A percentile compares a stretch with the other conserved stretches of the same genome.
These are phyloP conservation scores for Gnaphalium uliginosum DNA, from an alignment of 129 eudicot species.

Conservation along the genomic window DNA sequence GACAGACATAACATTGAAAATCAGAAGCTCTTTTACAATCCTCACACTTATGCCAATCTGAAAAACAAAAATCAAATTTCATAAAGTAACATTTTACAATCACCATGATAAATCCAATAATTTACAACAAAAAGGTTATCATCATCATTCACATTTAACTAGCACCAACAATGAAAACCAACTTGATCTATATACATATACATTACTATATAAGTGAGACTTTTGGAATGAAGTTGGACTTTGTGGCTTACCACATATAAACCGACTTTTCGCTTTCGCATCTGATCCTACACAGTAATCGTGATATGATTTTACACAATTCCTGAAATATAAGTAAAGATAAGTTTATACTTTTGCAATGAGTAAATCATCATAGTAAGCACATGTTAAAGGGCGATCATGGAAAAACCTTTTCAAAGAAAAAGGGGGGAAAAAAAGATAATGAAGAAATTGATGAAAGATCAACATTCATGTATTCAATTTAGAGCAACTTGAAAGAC, in stretches of 20 bases:
- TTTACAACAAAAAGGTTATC: not conserved
- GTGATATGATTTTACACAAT: constrained; percentile 81
- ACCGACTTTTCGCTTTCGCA: constrained; percentile 39
- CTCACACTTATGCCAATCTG: constrained; percentile 37
- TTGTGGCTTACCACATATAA: constrained; percentile 64
- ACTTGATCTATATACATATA: not conserved
- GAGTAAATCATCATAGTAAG: constrained; percentile 5
- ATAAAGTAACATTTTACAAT: not conserved
- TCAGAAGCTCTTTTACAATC: constrained; percentile 45
- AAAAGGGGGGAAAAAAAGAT: too few species aligned
- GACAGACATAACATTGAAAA: constrained; percentile 59
- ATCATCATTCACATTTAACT: not conserved
- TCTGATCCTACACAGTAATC: constrained; percentile 49
- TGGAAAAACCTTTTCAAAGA: not conserved
- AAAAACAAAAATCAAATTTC: not conserved
- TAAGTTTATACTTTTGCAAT: constrained; percentile 4
- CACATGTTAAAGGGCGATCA: constrained; percentile 7
- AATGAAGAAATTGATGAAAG: too few species aligned
- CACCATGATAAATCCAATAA: not conserved
- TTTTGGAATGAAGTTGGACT: not conserved
- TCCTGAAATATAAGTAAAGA: constrained; percentile 45
- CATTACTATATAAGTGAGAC: not conserved
- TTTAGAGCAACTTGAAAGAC: too few species aligned
- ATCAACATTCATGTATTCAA: too few species aligned
- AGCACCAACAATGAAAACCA: not conserved